Conservation (phyloP, 2,329 filamentous ascomycete species). For the Hymenoscyphus salicellus region DNA sequence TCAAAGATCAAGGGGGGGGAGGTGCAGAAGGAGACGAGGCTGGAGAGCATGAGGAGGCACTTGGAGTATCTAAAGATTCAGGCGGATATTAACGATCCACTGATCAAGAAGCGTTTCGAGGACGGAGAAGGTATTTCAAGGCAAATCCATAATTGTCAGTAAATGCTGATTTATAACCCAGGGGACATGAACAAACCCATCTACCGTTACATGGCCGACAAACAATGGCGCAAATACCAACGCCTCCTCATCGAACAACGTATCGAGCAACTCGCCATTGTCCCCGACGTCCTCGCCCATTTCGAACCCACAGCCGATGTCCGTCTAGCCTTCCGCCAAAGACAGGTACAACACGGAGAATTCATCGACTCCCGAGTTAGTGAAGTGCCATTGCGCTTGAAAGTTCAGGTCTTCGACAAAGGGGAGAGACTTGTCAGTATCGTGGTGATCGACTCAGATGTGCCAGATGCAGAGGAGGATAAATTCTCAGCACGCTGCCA, state of each 20-base stretch:
- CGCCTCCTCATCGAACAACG: constrained; percentile 78
- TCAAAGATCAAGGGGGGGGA: constrained; percentile 60
- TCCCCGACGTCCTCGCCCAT: constrained; percentile 81
- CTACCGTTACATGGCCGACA: constrained; percentile 83
- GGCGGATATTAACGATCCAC: constrained; percentile 91
- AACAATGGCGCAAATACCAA: constrained; percentile 83
- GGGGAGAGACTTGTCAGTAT: constrained; percentile 81
- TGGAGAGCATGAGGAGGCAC: constrained; percentile 68
- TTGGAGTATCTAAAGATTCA: constrained; percentile 80
- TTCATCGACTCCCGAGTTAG: constrained; percentile 73
- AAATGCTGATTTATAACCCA: constrained; percentile 41
- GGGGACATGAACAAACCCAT: constrained; percentile 96
- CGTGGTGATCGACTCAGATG: constrained; percentile 84
- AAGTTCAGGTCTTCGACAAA: constrained; percentile 79
- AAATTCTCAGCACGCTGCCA: constrained; percentile 79
- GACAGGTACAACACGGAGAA: constrained; percentile 70
- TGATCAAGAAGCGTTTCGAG: constrained; percentile 91
- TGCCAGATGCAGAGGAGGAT: constrained; percentile 74
- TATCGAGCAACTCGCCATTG: constrained; percentile 78
- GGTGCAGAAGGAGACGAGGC: constrained; percentile 59
- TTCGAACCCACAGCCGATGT: constrained; percentile 78
- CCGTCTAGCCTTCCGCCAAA: constrained; percentile 72
- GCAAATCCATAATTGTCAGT: not conserved
- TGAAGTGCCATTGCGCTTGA: constrained; percentile 70
- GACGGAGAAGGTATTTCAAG: constrained; percentile 71